Base-by-base conservation (phyloP, 2,329 filamentous ascomycete species). In the Ascochyta koolunga region DNA sequence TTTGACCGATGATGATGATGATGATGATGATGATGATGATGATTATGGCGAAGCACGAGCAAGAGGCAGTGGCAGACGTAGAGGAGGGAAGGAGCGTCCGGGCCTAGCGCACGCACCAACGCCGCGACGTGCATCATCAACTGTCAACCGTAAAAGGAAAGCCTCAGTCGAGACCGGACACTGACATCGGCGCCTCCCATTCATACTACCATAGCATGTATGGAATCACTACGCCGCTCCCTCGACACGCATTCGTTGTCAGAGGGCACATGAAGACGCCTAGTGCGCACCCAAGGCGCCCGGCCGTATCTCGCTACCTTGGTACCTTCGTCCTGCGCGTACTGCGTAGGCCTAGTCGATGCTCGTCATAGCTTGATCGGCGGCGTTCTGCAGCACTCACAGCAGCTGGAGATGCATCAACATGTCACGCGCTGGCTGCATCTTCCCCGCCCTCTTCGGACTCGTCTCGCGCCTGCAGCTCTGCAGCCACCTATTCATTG, bases 401-500 rank as follows among this genome's bases (percentile, higher is more conserved):
- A 70, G 54, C 56, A 60, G 51, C 56, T 51, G 50, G 33, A 56
- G 59, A 59, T 65, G 67, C 67, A 67, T 54, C 52, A 52, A 58
- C 38, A 58, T 62, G 67, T 73, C 70, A 73, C 69, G 70, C 69
- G 69, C 68, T 61, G 54, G 58, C 66, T 62, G 59, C 60, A 61
- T 51, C 52, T 67, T 62, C 61, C 65, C 67, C 65, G 64, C 61
- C 65, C 64, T 61, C 50, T 59, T 24, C 46, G 50, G 51, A 60
- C 61, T 55, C 56, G 61, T 64, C 65, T 64, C 52, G 63, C 66
- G 61, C 53, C 66, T 64, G 65, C 67, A 67, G 61, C 66, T 64
- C 60, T 64, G 58, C 69, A 73, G 69, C 71, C 68, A 71, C 70
- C 69, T 70, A 67, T 67, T 69, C 65, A 70, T 50, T 45, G 24